Base-by-base conservation (phyloP, 345 rosid genomes). In the Gossypium anomalum region DNA sequence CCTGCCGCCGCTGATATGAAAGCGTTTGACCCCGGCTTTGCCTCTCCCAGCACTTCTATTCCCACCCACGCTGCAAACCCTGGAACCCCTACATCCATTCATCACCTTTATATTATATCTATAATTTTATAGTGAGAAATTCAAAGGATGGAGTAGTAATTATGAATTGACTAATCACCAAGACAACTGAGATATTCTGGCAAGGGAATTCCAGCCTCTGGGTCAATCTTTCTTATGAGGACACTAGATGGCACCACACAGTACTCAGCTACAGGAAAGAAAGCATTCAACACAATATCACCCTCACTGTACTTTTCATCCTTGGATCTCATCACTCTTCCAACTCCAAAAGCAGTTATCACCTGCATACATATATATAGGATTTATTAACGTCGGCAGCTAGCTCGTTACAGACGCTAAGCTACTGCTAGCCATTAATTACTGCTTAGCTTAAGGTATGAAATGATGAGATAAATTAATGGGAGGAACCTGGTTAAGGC, bases 1-100 rank as follows among this genome's bases (percentile, higher is more conserved):
- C 87, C 86, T 1, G 87, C 87, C 0, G 89, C 89, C 2, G 87
- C 86, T 6, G 87, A 86, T 52, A 86, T 62, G 61, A 86, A 86
- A 16, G 83, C 78, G 9, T 81, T 84, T 12, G 79, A 69, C 2
- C 86, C 87, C 14, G 73, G 59, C 59, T 79, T 84, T 17, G 77
- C 65, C 22, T 83, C 81, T 44, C 82, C 87, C 12, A 86, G 9
- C 67, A 79, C 67, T 76, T 78, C 82, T n/a, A 86, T 81, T 6
- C 80, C 87, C 73, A 80, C 62, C 87, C 89, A 84, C 10, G 87
- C 86, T 1, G 89, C 79, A 68, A 84, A 86, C 15, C 86, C 89
- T 0, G 89, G 76, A 27, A 78, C 7, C 64, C 85, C 62, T 58
- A 2, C 14, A 9, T 45, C 14, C 49, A 45, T 45, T 34, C 41